phyloP scores from a whole-genome alignment of 768 basidiomycete genomes.

The Mycena albidolilacea region DNA sequence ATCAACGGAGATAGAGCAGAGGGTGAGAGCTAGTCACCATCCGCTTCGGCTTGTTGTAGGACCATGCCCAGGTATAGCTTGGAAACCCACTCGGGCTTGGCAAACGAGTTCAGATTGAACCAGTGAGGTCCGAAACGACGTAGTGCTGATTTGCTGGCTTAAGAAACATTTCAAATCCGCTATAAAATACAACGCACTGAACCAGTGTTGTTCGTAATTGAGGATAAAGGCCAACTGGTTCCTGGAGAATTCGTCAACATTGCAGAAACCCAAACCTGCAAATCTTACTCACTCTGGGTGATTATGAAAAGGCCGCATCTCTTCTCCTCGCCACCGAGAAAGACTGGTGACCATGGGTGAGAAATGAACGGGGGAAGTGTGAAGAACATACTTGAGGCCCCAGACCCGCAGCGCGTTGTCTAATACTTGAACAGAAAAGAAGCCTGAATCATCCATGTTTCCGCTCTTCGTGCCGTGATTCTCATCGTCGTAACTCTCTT shows the following conservation, averaged over 20 bases:
- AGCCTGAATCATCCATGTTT: conserved; percentile 96
- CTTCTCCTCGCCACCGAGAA: conserved; percentile 87
- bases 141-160: conserved; percentile 49
- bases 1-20: not conserved
- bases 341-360: conserved; percentile 62
- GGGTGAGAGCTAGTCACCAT: conserved; percentile 66
- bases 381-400: conserved; percentile 77
- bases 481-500: conserved; percentile 69
- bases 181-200: conserved; percentile 74
- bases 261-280: not conserved
- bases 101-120: conserved; percentile 91
- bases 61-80: conserved; percentile 88
- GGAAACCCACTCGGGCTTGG: conserved; percentile 85
- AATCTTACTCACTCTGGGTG: conserved; percentile 75
- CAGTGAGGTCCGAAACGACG: conserved; percentile 69
- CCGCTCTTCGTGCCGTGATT: conserved; percentile 64
- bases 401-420: conserved; percentile 89
- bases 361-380: not conserved
- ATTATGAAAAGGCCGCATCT: conserved; percentile 82
- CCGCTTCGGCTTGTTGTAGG: conserved; percentile 87
- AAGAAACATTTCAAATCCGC: not conserved
- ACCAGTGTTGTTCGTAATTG: conserved; percentile 92
- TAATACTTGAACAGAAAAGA: conserved; percentile 93
- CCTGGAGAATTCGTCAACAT: conserved; percentile 54
- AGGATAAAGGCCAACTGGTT: conserved; percentile 90